Evolutionary conservation across 768 basidiomycete species (phyloP).

Genomic region (Suillus discolor): DNA sequence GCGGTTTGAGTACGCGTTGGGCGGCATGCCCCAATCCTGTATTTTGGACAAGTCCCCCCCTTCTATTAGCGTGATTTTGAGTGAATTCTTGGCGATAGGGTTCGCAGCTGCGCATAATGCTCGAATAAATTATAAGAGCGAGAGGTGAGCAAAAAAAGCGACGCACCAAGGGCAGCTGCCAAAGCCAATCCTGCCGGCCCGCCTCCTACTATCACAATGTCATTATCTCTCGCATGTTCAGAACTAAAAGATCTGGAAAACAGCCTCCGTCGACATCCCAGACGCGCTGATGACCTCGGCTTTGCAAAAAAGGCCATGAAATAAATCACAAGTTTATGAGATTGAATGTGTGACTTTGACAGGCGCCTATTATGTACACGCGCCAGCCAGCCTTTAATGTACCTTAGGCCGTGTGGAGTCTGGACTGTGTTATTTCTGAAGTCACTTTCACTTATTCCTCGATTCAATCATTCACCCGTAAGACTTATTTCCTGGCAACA

Average conservation of each 20-base stretch:
- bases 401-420: too few relatives aligned
- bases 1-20: conserved; percentile 72
- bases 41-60: conserved; percentile 74
- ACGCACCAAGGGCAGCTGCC: conserved; percentile 81
- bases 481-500: neutral
- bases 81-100: conserved; percentile 45
- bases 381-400: too few relatives aligned
- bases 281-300: conserved; percentile 12
- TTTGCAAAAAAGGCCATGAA: conserved; percentile 14
- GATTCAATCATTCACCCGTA: neutral
- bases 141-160: neutral
- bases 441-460: neutral
- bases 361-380: neutral
- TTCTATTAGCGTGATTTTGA: conserved; percentile 78
- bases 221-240: conserved; percentile 52
- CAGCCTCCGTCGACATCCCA: conserved; percentile 11
- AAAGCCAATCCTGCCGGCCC: conserved; percentile 91
- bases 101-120: conserved; percentile 50
- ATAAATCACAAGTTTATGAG: neutral
- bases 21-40: conserved; percentile 61
- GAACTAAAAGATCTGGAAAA: conserved; percentile 21
- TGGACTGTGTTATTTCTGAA: neutral
- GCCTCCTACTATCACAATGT: conserved; percentile 93
- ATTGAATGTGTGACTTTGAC: neutral
- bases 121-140: neutral